Percentiles rank a stretch among this genome's conserved stretches.
Conservation (phyloP, 2,329 filamentous ascomycete genomes). For the Xylariaceae sp. region DNA sequence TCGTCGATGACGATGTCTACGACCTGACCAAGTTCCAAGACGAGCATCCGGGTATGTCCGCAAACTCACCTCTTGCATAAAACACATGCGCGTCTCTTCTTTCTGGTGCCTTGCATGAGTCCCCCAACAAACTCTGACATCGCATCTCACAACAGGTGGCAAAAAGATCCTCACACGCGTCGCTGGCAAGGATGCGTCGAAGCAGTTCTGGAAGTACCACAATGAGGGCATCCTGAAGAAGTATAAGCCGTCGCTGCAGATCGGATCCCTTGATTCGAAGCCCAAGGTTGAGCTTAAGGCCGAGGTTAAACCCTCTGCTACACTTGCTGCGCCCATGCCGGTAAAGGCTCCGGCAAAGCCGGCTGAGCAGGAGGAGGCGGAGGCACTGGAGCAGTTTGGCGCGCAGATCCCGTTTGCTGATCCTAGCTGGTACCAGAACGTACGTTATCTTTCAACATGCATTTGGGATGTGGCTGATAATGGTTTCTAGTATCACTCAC, state of each 20-base stretch:
- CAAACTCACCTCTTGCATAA: neutral
- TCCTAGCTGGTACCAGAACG: constrained; percentile 89
- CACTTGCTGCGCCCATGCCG: constrained; percentile 35
- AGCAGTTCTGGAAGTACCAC: constrained; percentile 71
- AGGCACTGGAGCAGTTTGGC: constrained; percentile 79
- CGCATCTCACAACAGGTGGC: constrained; percentile 40
- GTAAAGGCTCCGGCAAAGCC: constrained; percentile 34
- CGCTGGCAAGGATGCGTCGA: constrained; percentile 60
- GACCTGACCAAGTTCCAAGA: constrained; percentile 86
- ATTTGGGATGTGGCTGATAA: constrained; percentile 8
- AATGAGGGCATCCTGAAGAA: constrained; percentile 86
- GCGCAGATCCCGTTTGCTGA: constrained; percentile 86
- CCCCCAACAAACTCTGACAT: neutral
- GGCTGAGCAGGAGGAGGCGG: constrained; percentile 48
- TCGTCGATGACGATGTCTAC: constrained; percentile 93
- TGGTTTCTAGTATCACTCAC: constrained; percentile 72
- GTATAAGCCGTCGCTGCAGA: constrained; percentile 68
- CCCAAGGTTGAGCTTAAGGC: constrained; percentile 51
- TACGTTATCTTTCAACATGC: constrained; percentile 41
- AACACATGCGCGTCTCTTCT: neutral
- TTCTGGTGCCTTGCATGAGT: no score
- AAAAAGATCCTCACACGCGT: constrained; percentile 62
- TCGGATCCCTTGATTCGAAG: constrained; percentile 87
- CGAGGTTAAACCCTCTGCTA: constrained; percentile 49
- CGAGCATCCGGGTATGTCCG: constrained; percentile 66